phyloP scores from a whole-genome alignment of 495 filamentous ascomycete genomes.

The Pseudomonodictys pantanalensis region DNA sequence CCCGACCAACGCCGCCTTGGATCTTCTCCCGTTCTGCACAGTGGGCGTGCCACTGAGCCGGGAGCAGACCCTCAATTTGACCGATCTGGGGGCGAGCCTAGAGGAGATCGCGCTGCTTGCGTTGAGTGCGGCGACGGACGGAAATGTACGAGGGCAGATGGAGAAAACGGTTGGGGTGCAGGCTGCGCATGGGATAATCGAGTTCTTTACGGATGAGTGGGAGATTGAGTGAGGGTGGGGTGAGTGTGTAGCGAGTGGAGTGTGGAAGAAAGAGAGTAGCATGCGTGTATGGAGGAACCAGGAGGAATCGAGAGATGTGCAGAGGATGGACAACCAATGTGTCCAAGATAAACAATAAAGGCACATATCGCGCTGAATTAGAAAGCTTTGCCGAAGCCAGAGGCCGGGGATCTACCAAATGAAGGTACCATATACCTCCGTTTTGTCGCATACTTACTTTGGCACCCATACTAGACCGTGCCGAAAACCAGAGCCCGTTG shows the following conservation, averaged over 20 bases:
- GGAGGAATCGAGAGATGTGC: no score
- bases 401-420: no score
- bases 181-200: conserved; percentile 26
- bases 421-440: no score
- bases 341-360: no score
- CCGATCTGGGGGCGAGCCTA: conserved; percentile 29
- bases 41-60: conserved; percentile 22
- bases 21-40: conserved; percentile 37
- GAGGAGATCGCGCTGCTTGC: conserved; percentile 15
- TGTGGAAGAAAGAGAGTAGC: not conserved
- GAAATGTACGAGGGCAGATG: conserved; percentile 2
- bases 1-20: conserved; percentile 1
- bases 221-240: not conserved
- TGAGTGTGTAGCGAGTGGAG: not conserved
- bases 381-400: no score
- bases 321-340: no score
- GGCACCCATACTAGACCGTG: no score
- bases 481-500: no score
- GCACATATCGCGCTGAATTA: no score
- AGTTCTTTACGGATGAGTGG: conserved; percentile 39
- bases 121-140: conserved; percentile 10
- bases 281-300: no score
- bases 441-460: no score
- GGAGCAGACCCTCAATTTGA: conserved; percentile 31
- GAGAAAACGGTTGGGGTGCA: conserved; percentile 31